A percentile compares a stretch with the other conserved stretches of the same genome.
Evolutionary conservation across 139 green algal genomes (phyloP).

Genomic region (Picochlorum sp.): DNA sequence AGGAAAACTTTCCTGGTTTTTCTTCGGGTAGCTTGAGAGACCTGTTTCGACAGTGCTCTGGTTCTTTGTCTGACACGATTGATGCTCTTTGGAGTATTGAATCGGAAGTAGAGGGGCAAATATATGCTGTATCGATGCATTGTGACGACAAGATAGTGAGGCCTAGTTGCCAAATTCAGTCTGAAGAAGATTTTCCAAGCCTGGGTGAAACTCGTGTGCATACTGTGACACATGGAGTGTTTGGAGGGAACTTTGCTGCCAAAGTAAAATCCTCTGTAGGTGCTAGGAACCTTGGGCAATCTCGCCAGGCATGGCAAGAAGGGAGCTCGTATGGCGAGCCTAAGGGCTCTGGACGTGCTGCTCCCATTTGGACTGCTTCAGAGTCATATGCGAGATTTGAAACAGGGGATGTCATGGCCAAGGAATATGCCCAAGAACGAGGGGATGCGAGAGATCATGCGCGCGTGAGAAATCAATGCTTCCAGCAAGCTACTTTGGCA

Average conservation of each 20-base stretch:
- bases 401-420: constrained; percentile 37
- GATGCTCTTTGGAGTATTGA: constrained; percentile 28
- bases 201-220: neutral
- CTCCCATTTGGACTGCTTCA: neutral
- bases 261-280: neutral
- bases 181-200: constrained; percentile 28
- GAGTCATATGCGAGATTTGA: constrained; percentile 25
- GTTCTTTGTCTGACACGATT: constrained; percentile 18
- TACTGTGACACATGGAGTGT: neutral
- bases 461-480: constrained; percentile 56
- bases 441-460: constrained; percentile 47
- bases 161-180: no score
- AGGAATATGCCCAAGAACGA: constrained; percentile 38
- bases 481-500: constrained; percentile 62
- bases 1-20: constrained; percentile 28
- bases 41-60: constrained; percentile 9
- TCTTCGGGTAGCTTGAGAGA: neutral
- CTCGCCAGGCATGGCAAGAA: no score
- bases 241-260: constrained; percentile 4
- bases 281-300: no score
- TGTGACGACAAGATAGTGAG: no score
- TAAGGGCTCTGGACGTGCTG: neutral
- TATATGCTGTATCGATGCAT: no score
- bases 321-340: no score
- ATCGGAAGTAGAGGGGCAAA: constrained; percentile 21